Evolutionary conservation across 2,329 filamentous ascomycete species (phyloP), one percentile per base, ranked within the genome.

Genomic region (Diaporthe capsici): DNA sequence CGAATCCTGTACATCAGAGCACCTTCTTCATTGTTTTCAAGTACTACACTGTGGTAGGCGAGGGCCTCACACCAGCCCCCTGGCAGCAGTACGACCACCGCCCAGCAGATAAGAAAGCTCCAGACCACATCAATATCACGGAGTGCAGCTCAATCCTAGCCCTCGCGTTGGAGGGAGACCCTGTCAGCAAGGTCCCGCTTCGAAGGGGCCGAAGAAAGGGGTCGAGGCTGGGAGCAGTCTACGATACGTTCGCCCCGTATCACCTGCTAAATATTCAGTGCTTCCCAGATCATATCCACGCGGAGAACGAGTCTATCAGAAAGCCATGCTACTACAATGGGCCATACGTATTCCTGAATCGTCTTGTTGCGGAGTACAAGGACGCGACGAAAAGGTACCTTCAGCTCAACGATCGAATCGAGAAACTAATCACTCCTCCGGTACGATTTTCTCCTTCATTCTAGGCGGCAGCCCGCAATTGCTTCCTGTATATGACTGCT

Each of bases 11-110:
- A 10, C 87, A 87, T 17, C 90, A 90, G 78, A 85, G 88, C 9
- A 89, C 88, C 10, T 92, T 92, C 80, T 88, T 92, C 78, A 92
- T 93, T 80, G 89, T 87, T 57, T 92, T 93, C 80, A 92, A 92
- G 78, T 93, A 92, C 80, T 92, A 91, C 79, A 92, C 91, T 7
- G 85, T 92, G 9, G 87, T 92, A 17, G 88, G 87, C 2, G 85
- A 89, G 6, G 87, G 87, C 5, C 87, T 90, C 55, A 84, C 86
- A 44, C 91, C 91, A 0, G 89, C 91, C 79, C 85, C 88, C 8
- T 93, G 91, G 90, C 91, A 93, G 79, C 83, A 85, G 28, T 87
- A 88, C 51, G 90, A 92, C 78, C 86, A 84, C 58, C 82, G 84
- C n/a, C 81, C 85, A 0, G 79, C 82, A 47, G 81, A 86, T 79